Conservation (phyloP, 768 basidiomycete genomes). For the Rhizopogon vesiculosus region DNA sequence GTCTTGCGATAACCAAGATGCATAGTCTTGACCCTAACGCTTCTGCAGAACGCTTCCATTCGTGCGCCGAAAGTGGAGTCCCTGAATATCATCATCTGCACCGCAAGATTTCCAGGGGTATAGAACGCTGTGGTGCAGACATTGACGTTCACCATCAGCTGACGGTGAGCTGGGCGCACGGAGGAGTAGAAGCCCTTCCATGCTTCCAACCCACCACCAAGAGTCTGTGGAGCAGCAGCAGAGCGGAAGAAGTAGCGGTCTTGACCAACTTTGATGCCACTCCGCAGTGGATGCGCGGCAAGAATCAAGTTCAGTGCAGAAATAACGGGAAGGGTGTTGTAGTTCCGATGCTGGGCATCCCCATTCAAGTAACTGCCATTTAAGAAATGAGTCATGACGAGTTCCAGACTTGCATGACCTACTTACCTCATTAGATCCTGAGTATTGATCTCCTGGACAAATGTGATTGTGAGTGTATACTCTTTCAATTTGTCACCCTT, state of each 20-base stretch:
- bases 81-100: conserved; percentile 36
- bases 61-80: conserved; percentile 56
- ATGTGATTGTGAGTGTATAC: conserved; percentile 41
- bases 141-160: conserved; percentile 50
- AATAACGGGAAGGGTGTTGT: conserved; percentile 43
- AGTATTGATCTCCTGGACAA: conserved; percentile 40
- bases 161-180: conserved; percentile 36
- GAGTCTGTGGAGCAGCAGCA: conserved; percentile 21
- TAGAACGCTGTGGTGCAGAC: conserved; percentile 50
- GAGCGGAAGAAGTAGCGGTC: conserved; percentile 49
- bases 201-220: conserved; percentile 52
- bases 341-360: conserved; percentile 35
- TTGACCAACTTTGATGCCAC: conserved; percentile 47
- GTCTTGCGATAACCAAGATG: conserved; percentile 78
- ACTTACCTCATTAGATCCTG: conserved; percentile 35
- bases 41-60: conserved; percentile 54
- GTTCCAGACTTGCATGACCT: not conserved
- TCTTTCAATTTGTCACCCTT: conserved; percentile 27
- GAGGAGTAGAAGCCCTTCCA: conserved; percentile 51
- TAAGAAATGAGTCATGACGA: not conserved
- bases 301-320: conserved; percentile 48
- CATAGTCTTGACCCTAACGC: conserved; percentile 59
- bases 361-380: conserved; percentile 39
- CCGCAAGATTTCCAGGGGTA: conserved; percentile 37
- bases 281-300: conserved; percentile 38